Conservation (phyloP, 164 flowering plant genomes). For the Stephania cephalantha region DNA sequence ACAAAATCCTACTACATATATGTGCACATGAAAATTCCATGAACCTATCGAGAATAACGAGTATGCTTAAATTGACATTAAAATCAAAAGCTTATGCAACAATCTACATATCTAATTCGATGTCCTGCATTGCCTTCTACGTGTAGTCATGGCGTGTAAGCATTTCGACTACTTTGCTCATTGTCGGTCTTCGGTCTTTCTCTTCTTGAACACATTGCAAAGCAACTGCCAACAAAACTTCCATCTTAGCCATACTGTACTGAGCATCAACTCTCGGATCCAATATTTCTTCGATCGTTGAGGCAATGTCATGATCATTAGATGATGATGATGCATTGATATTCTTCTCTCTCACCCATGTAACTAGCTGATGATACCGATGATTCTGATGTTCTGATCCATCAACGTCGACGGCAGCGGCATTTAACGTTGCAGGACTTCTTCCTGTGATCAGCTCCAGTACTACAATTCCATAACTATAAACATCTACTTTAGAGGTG, state of each 20-base stretch:
- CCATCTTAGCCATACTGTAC: neutral
- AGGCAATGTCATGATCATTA: neutral
- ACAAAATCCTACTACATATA: no score
- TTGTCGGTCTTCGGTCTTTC: neutral
- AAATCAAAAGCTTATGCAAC: no score
- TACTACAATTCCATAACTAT: slow-evolving; percentile 39
- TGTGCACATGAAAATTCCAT: no score
- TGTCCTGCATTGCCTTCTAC: neutral
- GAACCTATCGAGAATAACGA: no score
- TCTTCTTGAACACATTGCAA: slow-evolving; percentile 6
- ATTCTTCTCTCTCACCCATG: slow-evolving; percentile 5
- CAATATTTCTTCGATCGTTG: slow-evolving; percentile 1
- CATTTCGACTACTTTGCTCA: slow-evolving; percentile 10
- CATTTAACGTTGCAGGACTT: neutral
- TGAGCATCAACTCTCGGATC: neutral
- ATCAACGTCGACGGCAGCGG: slow-evolving; percentile 14
- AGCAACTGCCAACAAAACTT: neutral
- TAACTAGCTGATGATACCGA: slow-evolving; percentile 24
- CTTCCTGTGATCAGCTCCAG: slow-evolving; percentile 17
- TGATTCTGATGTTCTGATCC: slow-evolving; percentile 6
- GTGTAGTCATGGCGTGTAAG: neutral
- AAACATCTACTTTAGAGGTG: slow-evolving; percentile 37
- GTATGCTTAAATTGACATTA: no score
- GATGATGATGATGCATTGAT: slow-evolving; percentile 17
- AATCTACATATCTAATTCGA: no score